Base-by-base conservation (phyloP, 2,329 filamentous ascomycete species). In the Kalmusia sp. region DNA sequence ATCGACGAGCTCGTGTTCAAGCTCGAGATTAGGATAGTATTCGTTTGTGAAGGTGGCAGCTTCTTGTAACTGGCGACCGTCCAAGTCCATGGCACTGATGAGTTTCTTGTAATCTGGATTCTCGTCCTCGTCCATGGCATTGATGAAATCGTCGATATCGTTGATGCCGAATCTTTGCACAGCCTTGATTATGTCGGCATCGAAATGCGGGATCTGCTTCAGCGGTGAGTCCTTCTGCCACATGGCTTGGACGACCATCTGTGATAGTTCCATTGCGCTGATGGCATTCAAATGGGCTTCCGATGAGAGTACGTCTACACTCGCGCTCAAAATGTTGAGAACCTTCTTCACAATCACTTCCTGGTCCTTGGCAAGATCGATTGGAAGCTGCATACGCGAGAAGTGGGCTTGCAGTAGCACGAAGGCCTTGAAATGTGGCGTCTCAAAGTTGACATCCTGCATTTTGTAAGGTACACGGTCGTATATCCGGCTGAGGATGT, bases 171-270 rank as follows among this genome's bases (percentile, higher is more conserved):
- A 90, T 52, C 90, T 87, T 69, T 90, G 90, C 38, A 91, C 92
- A 59, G 86, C 89, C 76, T 93, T 90, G 63, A 98, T 88, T 45
- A 90, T 88, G 56, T 93, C 88, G 31, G 88, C 85, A 14, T 88
- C 86, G 74, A 98, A 98, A 79, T 98, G 92, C 63, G 95, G 95
- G 69, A 99, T 97, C 76, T 99, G 95, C 80, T 97, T 97, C 62
- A 99, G 83, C 33, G 95, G 93, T 67, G 91, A 96, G 74, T 99
- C 95, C 52, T 93, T 90, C 77, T 99, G 93, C 95, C 95, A 99
- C 91, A 98, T 96, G 44, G 90, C 93, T 77, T 99, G 95, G 3
- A 99, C 93, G 48, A 96, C 91, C 95, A 99, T 99, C 72, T 99
- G 95, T 11, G 91, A 96, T 85, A 99, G 92, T 75, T 99, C 95